phyloP scores from a whole-genome alignment of 73 alveolate species.

The Durusdinium trenchii region DNA sequence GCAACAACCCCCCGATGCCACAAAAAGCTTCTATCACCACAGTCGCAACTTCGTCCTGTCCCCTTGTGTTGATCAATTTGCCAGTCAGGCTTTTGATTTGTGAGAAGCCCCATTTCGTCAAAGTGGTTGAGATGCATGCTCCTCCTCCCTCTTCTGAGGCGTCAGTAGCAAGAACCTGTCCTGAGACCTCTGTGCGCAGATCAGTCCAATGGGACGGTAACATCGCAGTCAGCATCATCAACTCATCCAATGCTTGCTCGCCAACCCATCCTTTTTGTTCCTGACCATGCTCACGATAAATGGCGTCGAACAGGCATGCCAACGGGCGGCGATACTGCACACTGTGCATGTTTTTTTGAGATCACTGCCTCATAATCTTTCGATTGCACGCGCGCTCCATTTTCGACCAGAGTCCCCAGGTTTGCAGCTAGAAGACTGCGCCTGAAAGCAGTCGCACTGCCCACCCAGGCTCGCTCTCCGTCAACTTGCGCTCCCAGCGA shows the following conservation, averaged over 20 bases:
- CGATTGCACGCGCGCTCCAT: background rate
- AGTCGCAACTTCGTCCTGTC: background rate
- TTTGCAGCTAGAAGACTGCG: background rate
- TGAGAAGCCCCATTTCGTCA: background rate
- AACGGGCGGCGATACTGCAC: conserved; percentile 39
- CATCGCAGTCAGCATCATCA: background rate
- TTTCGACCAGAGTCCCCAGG: background rate
- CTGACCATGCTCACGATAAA: background rate
- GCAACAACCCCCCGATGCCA: background rate
- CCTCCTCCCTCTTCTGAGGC: background rate
- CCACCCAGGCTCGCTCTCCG: background rate
- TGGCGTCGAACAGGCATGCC: conserved; percentile 44
- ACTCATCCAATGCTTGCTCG: background rate
- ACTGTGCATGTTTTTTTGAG: background rate
- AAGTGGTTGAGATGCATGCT: background rate
- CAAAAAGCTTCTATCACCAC: background rate
- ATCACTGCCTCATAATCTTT: background rate
- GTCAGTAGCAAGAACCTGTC: background rate
- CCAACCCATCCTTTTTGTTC: no score
- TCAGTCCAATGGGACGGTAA: background rate
- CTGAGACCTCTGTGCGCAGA: background rate
- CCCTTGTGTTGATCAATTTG: background rate
- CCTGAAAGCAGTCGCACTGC: background rate
- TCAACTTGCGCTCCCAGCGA: background rate
- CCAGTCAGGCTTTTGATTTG: background rate